Evolutionary conservation across 1,284 basidiomycete species (phyloP).

Genomic region (Inonotus obliquus): DNA sequence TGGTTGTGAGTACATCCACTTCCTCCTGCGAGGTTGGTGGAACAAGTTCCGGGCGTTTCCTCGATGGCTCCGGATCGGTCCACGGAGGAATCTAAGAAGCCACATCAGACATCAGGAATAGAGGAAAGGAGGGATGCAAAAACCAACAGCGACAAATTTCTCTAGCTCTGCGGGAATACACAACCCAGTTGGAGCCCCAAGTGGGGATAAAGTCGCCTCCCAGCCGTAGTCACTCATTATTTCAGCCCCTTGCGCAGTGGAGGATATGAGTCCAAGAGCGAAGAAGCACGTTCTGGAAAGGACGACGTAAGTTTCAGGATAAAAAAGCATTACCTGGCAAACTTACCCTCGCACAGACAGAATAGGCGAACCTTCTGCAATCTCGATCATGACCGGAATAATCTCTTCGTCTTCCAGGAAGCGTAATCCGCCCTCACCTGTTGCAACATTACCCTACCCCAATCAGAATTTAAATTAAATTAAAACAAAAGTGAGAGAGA

Average conservation of each 20-base stretch:
- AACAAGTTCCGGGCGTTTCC: constrained; percentile 47
- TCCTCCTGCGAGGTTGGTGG: constrained; percentile 71
- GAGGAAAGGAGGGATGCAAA: background rate
- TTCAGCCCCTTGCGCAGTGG: constrained; percentile 71
- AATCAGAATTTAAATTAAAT: background rate
- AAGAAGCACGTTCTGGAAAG: constrained; percentile 87
- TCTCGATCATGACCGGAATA: constrained; percentile 84
- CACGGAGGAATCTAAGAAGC: constrained; percentile 69
- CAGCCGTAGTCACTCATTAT: constrained; percentile 88
- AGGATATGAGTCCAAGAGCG: constrained; percentile 81
- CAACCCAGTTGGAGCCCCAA: constrained; percentile 86
- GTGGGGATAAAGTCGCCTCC: constrained; percentile 84
- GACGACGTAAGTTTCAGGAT: constrained; percentile 14
- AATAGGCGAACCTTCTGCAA: constrained; percentile 85
- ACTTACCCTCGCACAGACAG: constrained; percentile 90
- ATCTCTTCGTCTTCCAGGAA: constrained; percentile 95
- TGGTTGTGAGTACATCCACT: constrained; percentile 82
- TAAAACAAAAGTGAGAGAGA: background rate
- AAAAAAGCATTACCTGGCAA: background rate
- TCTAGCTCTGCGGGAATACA: constrained; percentile 84
- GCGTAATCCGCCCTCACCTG: constrained; percentile 84
- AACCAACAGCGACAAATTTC: constrained; percentile 75
- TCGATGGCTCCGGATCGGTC: constrained; percentile 47
- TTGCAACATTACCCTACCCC: constrained; percentile 86
- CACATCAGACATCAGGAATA: background rate